Evolutionary conservation across 2,329 filamentous ascomycete species (phyloP).

Genomic region (Trichoderma polysporum): DNA sequence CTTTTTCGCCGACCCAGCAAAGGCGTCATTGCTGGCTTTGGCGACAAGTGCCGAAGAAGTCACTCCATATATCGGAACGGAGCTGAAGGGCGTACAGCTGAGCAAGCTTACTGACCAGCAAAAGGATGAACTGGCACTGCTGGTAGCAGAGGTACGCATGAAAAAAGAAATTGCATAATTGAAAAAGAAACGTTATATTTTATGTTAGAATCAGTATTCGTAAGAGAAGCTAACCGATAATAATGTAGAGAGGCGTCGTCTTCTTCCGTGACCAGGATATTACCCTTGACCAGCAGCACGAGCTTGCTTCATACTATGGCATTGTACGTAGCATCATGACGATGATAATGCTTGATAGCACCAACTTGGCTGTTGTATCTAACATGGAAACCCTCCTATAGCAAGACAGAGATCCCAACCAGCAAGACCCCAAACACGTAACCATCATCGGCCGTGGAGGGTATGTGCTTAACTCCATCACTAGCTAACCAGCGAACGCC

Average conservation of each 20-base stretch:
- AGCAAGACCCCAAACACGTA: constrained; percentile 20
- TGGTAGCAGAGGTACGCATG: constrained; percentile 36
- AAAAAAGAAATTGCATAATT: not conserved
- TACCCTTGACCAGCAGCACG: constrained; percentile 40
- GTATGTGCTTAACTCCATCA: not conserved
- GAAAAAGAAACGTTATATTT: not conserved
- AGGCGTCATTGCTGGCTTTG: constrained; percentile 1
- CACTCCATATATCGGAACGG: constrained; percentile 39
- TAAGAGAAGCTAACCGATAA: not conserved
- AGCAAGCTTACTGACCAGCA: constrained; percentile 40
- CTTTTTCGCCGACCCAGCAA: constrained; percentile 19
- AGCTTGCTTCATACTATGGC: constrained; percentile 30
- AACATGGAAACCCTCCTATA: not conserved
- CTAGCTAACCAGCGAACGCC: not conserved
- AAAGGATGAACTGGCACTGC: constrained; percentile 43
- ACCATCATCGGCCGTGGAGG: constrained; percentile 22
- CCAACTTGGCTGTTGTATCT: not conserved
- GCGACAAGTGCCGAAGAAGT: constrained; percentile 11
- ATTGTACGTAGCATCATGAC: constrained; percentile 1
- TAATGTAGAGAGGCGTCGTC: constrained; percentile 35
- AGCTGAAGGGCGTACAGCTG: constrained; percentile 43
- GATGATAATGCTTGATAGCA: too few relatives aligned
- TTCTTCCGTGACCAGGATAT: constrained; percentile 39
- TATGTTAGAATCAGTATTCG: not conserved
- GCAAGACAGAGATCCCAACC: constrained; percentile 22